A percentile compares a stretch with the other conserved stretches of the same genome.
phyloP scores from a whole-genome alignment of 768 basidiomycete species.

The Tulasnella sp. region DNA sequence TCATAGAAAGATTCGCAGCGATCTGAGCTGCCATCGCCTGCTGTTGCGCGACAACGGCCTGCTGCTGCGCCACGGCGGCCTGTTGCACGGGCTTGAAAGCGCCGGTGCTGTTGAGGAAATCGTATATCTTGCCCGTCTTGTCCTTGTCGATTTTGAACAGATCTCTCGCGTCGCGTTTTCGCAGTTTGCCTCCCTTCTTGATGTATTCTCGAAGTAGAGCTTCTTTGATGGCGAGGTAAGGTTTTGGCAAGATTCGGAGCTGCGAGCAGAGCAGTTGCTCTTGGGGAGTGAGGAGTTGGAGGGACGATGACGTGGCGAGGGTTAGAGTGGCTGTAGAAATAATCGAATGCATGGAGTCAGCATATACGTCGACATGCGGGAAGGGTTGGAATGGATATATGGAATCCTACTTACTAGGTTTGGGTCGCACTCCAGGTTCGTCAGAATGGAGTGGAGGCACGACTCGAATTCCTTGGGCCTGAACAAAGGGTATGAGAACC shows the following conservation, averaged over 20 bases:
- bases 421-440: background rate
- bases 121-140: conserved; percentile 90
- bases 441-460: background rate
- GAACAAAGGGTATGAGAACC: background rate
- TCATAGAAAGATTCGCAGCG: background rate
- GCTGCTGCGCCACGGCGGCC: background rate
- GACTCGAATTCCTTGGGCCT: conserved; percentile 4
- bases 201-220: conserved; percentile 91
- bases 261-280: conserved; percentile 87
- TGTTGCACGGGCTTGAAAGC: conserved; percentile 33
- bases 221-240: conserved; percentile 94
- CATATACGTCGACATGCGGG: background rate
- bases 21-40: conserved; percentile 4
- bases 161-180: conserved; percentile 82
- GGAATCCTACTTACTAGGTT: background rate
- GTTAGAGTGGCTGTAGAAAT: conserved; percentile 57
- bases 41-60: conserved; percentile 1
- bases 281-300: conserved; percentile 82
- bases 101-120: conserved; percentile 83
- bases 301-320: conserved; percentile 81
- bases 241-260: conserved; percentile 88
- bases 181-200: conserved; percentile 79
- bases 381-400: background rate
- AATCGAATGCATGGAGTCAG: background rate
- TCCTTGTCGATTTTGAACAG: conserved; percentile 91